Percentiles rank a stretch among this genome's conserved stretches.
phyloP scores from a whole-genome alignment of 495 filamentous ascomycete species.

The Penicillium cinerascens region DNA sequence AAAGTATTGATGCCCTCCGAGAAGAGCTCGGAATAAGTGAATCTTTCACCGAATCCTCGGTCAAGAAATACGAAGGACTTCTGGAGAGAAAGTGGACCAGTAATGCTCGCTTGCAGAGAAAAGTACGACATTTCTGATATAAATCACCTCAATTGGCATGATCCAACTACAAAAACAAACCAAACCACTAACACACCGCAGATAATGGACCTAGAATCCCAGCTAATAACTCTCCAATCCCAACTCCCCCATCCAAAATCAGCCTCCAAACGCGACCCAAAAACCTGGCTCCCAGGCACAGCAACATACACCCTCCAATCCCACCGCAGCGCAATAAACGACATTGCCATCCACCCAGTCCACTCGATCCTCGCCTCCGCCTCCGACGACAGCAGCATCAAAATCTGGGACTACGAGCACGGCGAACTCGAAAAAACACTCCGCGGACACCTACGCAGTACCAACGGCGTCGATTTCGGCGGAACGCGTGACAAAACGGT shows the following conservation, averaged over 20 bases:
- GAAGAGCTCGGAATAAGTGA: conserved; percentile 1
- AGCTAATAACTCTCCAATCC: not conserved
- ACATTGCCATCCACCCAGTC: no score
- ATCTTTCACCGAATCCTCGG: not conserved
- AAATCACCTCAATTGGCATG: not conserved
- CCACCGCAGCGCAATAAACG: not conserved
- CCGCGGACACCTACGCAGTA: no score
- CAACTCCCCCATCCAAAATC: not conserved
- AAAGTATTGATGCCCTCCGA: not conserved
- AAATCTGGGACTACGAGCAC: no score
- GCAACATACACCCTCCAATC: conserved; percentile 1
- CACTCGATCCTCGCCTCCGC: no score
- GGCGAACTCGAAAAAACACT: no score
- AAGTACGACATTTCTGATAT: not conserved
- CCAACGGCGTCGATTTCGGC: no score
- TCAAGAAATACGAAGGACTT: conserved; percentile 1
- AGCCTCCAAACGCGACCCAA: conserved; percentile 1
- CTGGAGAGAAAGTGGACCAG: conserved; percentile 8
- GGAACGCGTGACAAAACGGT: conserved; percentile 36
- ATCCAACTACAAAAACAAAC: no score
- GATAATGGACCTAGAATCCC: conserved; percentile 4
- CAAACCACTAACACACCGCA: no score
- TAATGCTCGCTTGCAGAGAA: not conserved
- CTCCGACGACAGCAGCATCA: no score
- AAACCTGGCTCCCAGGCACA: no score